phyloP scores from a whole-genome alignment of 2,329 filamentous ascomycete species.

The Salinomyces thailandicus region DNA sequence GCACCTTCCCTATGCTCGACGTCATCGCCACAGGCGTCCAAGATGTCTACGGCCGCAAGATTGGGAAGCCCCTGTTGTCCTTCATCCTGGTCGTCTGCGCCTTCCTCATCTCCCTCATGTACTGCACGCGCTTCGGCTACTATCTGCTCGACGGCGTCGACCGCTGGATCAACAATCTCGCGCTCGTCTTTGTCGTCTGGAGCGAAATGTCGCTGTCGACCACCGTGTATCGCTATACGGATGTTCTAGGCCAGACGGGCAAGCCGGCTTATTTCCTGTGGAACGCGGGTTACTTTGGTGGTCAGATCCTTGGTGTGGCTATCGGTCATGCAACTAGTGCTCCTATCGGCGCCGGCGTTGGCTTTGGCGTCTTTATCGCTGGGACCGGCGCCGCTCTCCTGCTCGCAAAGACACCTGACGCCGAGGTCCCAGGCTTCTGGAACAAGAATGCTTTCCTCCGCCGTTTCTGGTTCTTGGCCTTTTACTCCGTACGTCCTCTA shows the following conservation, averaged over 20 bases:
- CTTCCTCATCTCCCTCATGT: slow-evolving; percentile 46
- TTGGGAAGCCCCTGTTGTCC: slow-evolving; percentile 40
- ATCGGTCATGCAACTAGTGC: slow-evolving; percentile 35
- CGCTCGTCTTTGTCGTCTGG: slow-evolving; percentile 46
- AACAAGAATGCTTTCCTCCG: slow-evolving; percentile 28
- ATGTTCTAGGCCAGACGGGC: slow-evolving; percentile 38
- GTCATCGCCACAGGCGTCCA: slow-evolving; percentile 45
- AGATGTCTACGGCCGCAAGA: slow-evolving; percentile 39
- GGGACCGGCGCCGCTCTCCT: not conserved
- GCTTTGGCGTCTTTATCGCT: not conserved
- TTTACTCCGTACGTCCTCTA: slow-evolving; percentile 44
- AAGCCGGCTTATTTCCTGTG: slow-evolving; percentile 35
- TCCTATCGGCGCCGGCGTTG: slow-evolving; percentile 3
- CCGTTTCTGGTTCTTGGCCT: slow-evolving; percentile 44
- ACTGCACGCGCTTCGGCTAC: slow-evolving; percentile 49
- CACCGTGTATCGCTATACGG: slow-evolving; percentile 43
- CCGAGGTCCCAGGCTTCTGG: slow-evolving; percentile 35
- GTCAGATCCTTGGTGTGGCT: slow-evolving; percentile 42
- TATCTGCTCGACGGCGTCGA: slow-evolving; percentile 47
- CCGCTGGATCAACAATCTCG: slow-evolving; percentile 46
- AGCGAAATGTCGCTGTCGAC: slow-evolving; percentile 43
- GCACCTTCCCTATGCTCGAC: slow-evolving; percentile 50
- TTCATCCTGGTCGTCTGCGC: slow-evolving; percentile 40
- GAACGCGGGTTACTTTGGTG: slow-evolving; percentile 45
- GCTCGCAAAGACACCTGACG: slow-evolving; percentile 24